Base-by-base conservation (phyloP, 768 basidiomycete genomes). In the Macrocybe gigantea region DNA sequence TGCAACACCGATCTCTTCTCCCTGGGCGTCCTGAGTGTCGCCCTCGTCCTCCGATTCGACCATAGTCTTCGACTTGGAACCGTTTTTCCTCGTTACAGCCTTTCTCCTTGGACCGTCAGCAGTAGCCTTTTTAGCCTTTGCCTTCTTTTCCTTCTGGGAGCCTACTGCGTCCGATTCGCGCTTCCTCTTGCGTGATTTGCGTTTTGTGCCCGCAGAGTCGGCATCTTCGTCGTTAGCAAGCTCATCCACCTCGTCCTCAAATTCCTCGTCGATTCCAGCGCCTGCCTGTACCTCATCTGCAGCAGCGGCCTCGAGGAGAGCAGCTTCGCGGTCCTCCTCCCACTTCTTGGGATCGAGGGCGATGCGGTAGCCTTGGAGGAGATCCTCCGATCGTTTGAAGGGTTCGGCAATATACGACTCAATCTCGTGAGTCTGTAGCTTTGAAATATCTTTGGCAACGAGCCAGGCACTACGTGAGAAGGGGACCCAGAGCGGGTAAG, bases 351-450 rank as follows among this genome's bases (percentile, higher is more conserved):
- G 86, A 62, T 88, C 78, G 36, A 77, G 66, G 0, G 78, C 78
- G 58, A 89, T 82, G 53, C 78, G 75, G 64, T 93, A 94, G 10
- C 85, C 93, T 45, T 77, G 64, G 14, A 85, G 65, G 36, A 97
- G 79, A 33, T 93, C 88, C 36, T 78, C 82, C 36, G 78, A 82
- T 62, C 79, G 83, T 71, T 91, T 92, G 65, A 72, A 75, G 12
- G 85, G 83, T 60, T 86, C 86, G 53, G 69, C 74, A 68, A 97
- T 78, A 69, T 81, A 96, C 2, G 83, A 75, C 53, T 88, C 77
- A 67, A 98, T 95, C 67, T 91, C 89, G 64, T 87, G 79, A 5
- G 72, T 64, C 57, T 83, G 78, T 22, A 97, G 78, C 52, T 78
- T 78, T 14, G 83, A 88, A 45, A 97, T 82, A 64, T 96, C 94